phyloP scores from a whole-genome alignment of 73 alveolate genomes.

The Symbiodinium natans region DNA sequence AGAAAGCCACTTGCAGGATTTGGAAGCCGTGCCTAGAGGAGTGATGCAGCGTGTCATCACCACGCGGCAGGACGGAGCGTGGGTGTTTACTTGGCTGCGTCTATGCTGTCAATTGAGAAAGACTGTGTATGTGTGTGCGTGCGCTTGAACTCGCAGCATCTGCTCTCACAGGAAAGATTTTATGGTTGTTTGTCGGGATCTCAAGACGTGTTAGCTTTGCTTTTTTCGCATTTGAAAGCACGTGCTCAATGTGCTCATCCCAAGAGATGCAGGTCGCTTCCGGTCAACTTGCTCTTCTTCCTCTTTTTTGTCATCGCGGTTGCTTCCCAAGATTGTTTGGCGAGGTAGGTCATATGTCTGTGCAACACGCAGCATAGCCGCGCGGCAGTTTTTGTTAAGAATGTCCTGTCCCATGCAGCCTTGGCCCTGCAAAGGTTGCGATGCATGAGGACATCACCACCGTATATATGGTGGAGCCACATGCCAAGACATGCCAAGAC shows the following conservation, averaged over 20 bases:
- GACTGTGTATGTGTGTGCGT: too few relatives aligned
- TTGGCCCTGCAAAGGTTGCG: constrained; percentile 65
- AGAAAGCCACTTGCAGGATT: constrained; percentile 35
- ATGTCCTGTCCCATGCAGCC: too few relatives aligned
- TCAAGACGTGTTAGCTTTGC: too few relatives aligned
- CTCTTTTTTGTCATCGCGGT: constrained; percentile 49
- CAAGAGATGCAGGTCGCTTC: constrained; percentile 42
- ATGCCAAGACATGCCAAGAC: background rate
- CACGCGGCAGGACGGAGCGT: constrained; percentile 54
- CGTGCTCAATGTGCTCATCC: too few relatives aligned
- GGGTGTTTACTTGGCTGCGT: background rate
- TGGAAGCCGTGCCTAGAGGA: constrained; percentile 80
- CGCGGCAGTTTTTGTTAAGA: background rate
- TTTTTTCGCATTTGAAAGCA: too few relatives aligned
- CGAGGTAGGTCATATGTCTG: background rate
- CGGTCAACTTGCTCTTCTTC: constrained; percentile 60
- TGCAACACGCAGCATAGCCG: background rate
- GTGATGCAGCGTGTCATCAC: constrained; percentile 84
- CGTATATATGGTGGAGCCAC: constrained; percentile 57
- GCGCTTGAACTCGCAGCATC: too few relatives aligned
- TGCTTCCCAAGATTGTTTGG: background rate
- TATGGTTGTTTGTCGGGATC: constrained; percentile 66
- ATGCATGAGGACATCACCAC: constrained; percentile 81
- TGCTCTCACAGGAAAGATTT: constrained; percentile 53
- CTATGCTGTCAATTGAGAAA: background rate